phyloP scores from a whole-genome alignment of 108 stramenopile genomes.

The Ochromonas danica region DNA sequence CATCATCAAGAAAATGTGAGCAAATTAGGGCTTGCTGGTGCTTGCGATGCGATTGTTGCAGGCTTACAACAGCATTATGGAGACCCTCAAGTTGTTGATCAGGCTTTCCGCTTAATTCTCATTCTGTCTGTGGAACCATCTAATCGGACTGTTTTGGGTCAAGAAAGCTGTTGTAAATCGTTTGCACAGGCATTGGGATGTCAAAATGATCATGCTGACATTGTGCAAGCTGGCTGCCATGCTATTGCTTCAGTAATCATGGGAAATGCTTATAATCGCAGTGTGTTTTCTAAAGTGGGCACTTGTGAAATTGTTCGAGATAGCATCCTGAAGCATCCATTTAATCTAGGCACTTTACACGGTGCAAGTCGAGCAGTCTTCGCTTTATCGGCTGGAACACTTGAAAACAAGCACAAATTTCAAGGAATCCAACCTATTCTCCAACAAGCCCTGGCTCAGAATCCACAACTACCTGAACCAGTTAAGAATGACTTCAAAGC shows the following conservation, averaged over 20 bases:
- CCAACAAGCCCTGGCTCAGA: too few species aligned
- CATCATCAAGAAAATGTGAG: constrained; percentile 3
- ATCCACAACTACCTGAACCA: too few species aligned
- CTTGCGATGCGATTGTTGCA: background rate
- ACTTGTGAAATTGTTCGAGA: background rate
- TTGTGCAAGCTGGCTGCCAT: background rate
- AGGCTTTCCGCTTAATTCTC: background rate
- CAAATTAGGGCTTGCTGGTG: background rate
- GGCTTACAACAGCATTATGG: background rate
- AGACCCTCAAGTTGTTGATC: background rate
- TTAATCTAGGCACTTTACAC: background rate
- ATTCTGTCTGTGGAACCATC: background rate
- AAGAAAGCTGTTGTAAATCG: background rate
- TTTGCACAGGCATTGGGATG: background rate
- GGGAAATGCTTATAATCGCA: background rate
- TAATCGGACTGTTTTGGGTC: background rate
- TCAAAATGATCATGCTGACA: background rate
- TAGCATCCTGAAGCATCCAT: background rate
- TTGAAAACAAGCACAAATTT: constrained; percentile 1
- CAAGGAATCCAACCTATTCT: too few species aligned
- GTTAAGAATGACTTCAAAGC: too few species aligned
- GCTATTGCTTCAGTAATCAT: background rate
- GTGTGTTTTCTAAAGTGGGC: background rate
- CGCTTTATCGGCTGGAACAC: constrained; percentile 1
- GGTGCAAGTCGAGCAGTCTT: background rate